Percentiles rank a stretch among this genome's conserved stretches.
These are phyloP conservation scores for Aaosphaeria pasadenensis DNA, from an alignment of 2,329 filamentous ascomycete species.

Conservation along the genomic window DNA sequence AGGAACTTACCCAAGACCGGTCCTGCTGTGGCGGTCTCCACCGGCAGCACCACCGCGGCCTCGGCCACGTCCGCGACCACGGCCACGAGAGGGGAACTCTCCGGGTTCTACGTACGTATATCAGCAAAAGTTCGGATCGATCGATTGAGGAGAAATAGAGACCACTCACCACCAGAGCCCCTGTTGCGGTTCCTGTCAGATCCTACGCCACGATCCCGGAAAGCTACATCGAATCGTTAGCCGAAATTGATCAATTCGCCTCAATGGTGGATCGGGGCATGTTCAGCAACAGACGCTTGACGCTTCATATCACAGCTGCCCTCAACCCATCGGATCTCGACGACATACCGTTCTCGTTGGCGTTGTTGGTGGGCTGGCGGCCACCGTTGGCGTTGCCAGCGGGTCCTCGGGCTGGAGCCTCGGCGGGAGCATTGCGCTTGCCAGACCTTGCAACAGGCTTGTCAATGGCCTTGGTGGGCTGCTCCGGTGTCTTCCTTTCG, in stretches of 20 bases:
- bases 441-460: slow-evolving; percentile 72
- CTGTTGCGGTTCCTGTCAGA: slow-evolving; percentile 78
- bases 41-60: slow-evolving; percentile 40
- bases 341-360: slow-evolving; percentile 79
- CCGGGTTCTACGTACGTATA: not conserved
- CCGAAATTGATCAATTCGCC: not conserved
- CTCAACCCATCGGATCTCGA: too few species aligned
- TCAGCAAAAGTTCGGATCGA: not conserved
- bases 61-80: slow-evolving; percentile 45
- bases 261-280: too few species aligned
- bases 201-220: slow-evolving; percentile 84
- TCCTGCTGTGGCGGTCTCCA: slow-evolving; percentile 63
- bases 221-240: slow-evolving; percentile 56
- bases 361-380: slow-evolving; percentile 58
- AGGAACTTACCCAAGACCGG: slow-evolving; percentile 54
- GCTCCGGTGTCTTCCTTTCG: slow-evolving; percentile 66
- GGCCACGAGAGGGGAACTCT: slow-evolving; percentile 24
- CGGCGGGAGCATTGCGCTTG: slow-evolving; percentile 84
- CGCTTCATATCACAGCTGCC: not conserved
- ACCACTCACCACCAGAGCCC: slow-evolving; percentile 35
- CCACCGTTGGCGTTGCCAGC: slow-evolving; percentile 25
- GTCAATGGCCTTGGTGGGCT: slow-evolving; percentile 85
- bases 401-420: slow-evolving; percentile 52
- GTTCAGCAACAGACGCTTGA: slow-evolving; percentile 1
- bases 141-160: not conserved